Evolutionary conservation across 1,284 basidiomycete genomes (phyloP), one percentile per base, ranked within the genome.

Genomic region (Macrocystidia cucumis): DNA sequence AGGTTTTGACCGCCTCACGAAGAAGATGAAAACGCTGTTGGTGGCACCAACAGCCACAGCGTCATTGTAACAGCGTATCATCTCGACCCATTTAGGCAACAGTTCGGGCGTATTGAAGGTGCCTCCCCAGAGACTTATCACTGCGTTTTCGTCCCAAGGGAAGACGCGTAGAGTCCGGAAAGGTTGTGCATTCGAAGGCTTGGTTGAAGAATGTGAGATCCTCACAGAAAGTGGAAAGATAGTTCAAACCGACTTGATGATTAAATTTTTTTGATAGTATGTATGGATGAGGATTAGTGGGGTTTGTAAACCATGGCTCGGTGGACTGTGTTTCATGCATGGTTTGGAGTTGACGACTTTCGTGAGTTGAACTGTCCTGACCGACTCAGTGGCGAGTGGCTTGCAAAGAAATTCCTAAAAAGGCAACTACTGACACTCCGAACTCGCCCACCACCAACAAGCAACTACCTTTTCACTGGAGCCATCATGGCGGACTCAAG

Each of bases 71-170:
- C 63, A 46, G 3, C 57, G 44, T 11, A 74, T 53, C 48, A 72
- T 62, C 12, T 35, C 34, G 20, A 50, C 57, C 78, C 78, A 82
- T 22, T 49, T 32, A 4, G 40, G 37, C n/a, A 50, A 37, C 4
- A 54, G 40, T 12, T 63, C 51, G 4, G 54, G 50, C 5, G 56
- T 49, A 24, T 60, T 45, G 14, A 56, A 44, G 5, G 44, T 43
- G n/a, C 69, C 69, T 13, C 57, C 52, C 71, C 70, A 78, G 4
- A 81, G 54, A 2, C 47, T 54, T 2, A 52, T 46, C 12, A 71
- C 42, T 5, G 77, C 75, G 9, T 60, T 44, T 9, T 54, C 39
- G 11, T 57, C 56, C 75, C 78, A 83, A 4, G 79, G 79, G 45
- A 82, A 83, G 23, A 67, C 56, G 3, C 73, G 64, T 5, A 72